Base-by-base conservation (phyloP, 2,329 filamentous ascomycete species). In the Hypoxylon sp. region DNA sequence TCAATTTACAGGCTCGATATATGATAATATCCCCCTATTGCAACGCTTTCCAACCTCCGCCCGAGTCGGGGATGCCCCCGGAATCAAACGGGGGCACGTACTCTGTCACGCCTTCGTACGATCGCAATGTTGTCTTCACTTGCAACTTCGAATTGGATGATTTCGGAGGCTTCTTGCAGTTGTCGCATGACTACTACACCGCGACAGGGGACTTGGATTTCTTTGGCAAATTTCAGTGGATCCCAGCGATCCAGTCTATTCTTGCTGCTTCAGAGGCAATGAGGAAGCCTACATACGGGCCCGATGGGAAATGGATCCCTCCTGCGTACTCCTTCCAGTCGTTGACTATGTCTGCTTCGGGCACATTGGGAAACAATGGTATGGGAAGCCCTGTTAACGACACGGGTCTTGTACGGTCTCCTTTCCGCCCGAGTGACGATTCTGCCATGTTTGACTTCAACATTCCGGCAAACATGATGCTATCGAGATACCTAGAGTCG, bases 101-200 rank as follows among this genome's bases (percentile, higher is more conserved):
- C 78, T 69, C 82, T 80, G 77, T 79, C 81, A 87, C 61, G 85
- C 91, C 92, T 1, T 81, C 84, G 0, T 93, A 94, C 73, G 90
- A 93, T 74, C 85, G 86, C 1, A 84, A 84, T 1, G 85, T 90
- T 39, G 94, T 97, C 0, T 98, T 96, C 77, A 95, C 98, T 80
- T 98, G 95, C 86, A 98, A 98, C 80, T 98, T 96, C 80, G 95
- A 98, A 81, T 89, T 98, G 50, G 94, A 98, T 82, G 95, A 92
- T 10, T 86, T 98, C 1, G 94, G 94, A 0, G 90, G 94, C 31
- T 98, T 98, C 79, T 85, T 98, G 6, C 89, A 93, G 46, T 85
- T 98, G 4, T 90, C 89, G 0, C 92, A 93, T 70, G 89, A 96
- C 75, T 98, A 97, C 82, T 88, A 92, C 81, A 84, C 88, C 22